Evolutionary conservation across 352 stramenopile genomes (phyloP), one percentile per base, ranked within the genome.

Genomic region (Globisporangium perplexum): DNA sequence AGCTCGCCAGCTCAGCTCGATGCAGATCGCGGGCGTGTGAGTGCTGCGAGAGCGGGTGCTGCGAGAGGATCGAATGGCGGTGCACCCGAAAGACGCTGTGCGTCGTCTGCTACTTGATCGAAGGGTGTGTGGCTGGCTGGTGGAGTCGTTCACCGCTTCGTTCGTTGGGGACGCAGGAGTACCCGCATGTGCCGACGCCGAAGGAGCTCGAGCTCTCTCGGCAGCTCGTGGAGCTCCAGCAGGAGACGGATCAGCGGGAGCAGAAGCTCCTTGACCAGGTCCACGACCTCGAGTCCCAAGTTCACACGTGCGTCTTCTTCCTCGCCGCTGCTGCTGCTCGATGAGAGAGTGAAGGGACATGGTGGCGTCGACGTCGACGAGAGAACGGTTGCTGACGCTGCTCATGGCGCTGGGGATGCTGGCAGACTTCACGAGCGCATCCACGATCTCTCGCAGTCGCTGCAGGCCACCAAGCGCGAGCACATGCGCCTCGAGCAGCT

Each of bases 161-260:
- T n/a, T n/a, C n/a, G n/a, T n/a, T n/a, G n/a, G n/a, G n/a, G n/a
- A 14, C 20, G 18, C 51, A 91, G 80, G 71, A 77, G 47, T 91
- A 91, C 36, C 77, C 81, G 18, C 60, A 73, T 7, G 77, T 91
- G 4, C 77, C 81, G 35, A 91, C 81, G 20, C 77, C 77, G 10
- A 86, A 91, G 30, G 81, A 89, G 53, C 60, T 88, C 22, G 77
- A 85, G 50, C 63, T 91, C 2, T 88, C 77, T 24, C 71, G 75
- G 1, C 75, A 88, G 42, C 67, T 91, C 6, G 62, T 89, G 6
- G 68, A 69, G 2, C 54, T 89, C 28, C 77, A 89, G 54, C 72
- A 87, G 53, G 77, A 89, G 31, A 83, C 85, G 62, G 70, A 89
- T 52, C 64, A 67, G 30, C 65, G 81, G 20, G 81, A 89, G 65